Evolutionary conservation across 1,139 yeast species (phyloP).

Genomic region (Scheffersomyces stambukii): DNA sequence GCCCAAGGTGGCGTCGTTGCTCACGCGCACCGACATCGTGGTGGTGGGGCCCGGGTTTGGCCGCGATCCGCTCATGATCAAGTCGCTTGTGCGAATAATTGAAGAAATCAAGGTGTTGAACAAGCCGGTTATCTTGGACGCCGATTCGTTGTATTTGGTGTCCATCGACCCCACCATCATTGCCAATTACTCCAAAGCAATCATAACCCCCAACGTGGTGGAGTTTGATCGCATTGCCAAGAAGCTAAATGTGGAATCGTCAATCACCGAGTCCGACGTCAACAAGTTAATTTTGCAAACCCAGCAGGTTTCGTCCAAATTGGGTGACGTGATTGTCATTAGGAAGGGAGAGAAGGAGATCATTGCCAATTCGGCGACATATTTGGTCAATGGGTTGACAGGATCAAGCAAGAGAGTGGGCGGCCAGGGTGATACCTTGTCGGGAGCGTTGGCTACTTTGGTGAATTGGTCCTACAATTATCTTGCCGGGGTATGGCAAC

Average conservation of each 20-base stretch:
- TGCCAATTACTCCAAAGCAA: conserved; percentile 47
- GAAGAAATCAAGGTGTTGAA: conserved; percentile 48
- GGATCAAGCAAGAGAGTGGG: conserved; percentile 59
- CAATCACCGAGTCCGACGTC: conserved; percentile 21
- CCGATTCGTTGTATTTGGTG: conserved; percentile 74
- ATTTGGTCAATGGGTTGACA: conserved; percentile 33
- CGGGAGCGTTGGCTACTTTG: conserved; percentile 42
- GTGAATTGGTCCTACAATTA: conserved; percentile 52
- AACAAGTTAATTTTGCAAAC: conserved; percentile 26
- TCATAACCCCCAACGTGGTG: conserved; percentile 84
- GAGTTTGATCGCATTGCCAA: conserved; percentile 71
- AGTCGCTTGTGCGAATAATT: conserved; percentile 54
- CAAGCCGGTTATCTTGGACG: conserved; percentile 78
- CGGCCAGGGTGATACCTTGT: conserved; percentile 47
- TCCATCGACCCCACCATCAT: conserved; percentile 54
- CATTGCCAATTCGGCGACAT: conserved; percentile 44
- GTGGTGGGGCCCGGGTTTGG: conserved; percentile 96
- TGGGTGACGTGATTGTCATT: conserved; percentile 64
- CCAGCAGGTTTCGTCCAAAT: conserved; percentile 43
- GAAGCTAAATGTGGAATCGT: conserved; percentile 27
- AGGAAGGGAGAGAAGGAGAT: conserved; percentile 70
- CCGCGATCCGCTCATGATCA: conserved; percentile 66
- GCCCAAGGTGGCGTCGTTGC: conserved; percentile 50
- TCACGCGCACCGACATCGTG: conserved; percentile 71
- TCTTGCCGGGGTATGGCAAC: conserved; percentile 52